phyloP scores from a whole-genome alignment of 495 filamentous ascomycete genomes.

The Astrocystis sublimbata region DNA sequence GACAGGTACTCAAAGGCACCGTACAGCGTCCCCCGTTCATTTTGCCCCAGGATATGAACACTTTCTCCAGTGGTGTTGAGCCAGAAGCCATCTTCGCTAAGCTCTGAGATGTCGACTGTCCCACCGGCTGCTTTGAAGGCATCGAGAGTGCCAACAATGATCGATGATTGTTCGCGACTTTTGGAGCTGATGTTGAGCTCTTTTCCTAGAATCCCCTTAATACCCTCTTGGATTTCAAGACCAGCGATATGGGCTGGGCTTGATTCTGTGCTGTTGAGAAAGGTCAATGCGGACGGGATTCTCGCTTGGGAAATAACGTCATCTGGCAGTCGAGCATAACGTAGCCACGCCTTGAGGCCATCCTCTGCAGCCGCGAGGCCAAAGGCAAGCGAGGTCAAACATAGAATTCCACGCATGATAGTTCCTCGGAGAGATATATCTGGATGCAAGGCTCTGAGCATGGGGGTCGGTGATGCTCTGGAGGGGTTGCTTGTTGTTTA shows the following conservation, averaged over 20 bases:
- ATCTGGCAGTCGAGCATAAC: conserved; percentile 58
- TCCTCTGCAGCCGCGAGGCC: conserved; percentile 52
- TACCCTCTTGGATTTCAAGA: conserved; percentile 59
- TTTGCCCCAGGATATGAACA: conserved; percentile 65
- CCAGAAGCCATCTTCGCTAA: conserved; percentile 66
- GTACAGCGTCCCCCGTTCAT: conserved; percentile 68
- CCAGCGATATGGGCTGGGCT: conserved; percentile 62
- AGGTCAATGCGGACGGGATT: conserved; percentile 54
- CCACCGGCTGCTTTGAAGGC: conserved; percentile 49
- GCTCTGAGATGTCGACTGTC: conserved; percentile 36
- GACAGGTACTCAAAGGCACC: conserved; percentile 70
- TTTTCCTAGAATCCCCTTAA: conserved; percentile 55
- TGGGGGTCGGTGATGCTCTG: neutral
- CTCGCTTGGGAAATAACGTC: conserved; percentile 35
- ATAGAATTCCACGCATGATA: conserved; percentile 36
- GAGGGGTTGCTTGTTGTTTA: conserved; percentile 24
- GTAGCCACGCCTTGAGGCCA: conserved; percentile 64
- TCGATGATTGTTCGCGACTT: conserved; percentile 21
- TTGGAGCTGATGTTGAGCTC: conserved; percentile 36
- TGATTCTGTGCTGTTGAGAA: conserved; percentile 51
- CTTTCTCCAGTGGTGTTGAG: conserved; percentile 47
- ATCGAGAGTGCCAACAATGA: conserved; percentile 60
- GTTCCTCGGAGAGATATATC: neutral
- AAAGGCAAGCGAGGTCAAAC: conserved; percentile 29
- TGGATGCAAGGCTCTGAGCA: neutral